Base-by-base conservation (phyloP, 2,329 filamentous ascomycete genomes). In the Westerdykella sp. region DNA sequence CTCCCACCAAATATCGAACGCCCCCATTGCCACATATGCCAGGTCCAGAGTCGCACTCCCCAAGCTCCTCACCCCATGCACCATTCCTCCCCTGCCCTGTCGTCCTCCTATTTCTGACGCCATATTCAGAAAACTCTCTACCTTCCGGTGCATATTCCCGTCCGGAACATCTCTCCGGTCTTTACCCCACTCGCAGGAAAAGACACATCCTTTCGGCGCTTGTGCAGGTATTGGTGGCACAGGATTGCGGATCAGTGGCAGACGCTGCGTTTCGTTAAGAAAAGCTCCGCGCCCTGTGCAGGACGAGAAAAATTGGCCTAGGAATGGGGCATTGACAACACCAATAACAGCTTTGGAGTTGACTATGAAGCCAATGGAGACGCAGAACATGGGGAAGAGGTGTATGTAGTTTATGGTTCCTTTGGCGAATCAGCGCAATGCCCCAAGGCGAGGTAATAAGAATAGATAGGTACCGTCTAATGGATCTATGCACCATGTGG, bases 141-240 rank as follows among this genome's bases (percentile, higher is more conserved):
- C 74, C 66, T 89, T 89, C 32, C 82, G 73, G 43, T 78, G 69
- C 69, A 89, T 65, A 63, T 88, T 89, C 0, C 84, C 81, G 30
- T 80, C 81, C 0, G 75, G 74, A 0, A 60, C 65, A 60, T 88
- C 85, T 44, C 79, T 72, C 14, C 85, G 73, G 55, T 89, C 85
- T 63, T 89, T 89, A 0, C 85, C 85, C 85, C 85, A 89, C 59
- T 89, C 85, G 55, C 84, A 88, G 0, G 79, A 77, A 55, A 89
- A 85, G 9, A 86, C 74, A 54, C 85, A 89, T 1, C 79, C 80
- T 34, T 75, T 77, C 0, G 84, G 85, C 0, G 18, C 18, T 21
- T 21, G 18, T 21, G 18, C 18, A 4, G 18, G 18, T 6, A 21
- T 21, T 21, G 18, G 18, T 21, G 18, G 18, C 18, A 21, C 18